phyloP scores from a whole-genome alignment of 2,329 filamentous ascomycete species.

The Cladosporium oxysporum region DNA sequence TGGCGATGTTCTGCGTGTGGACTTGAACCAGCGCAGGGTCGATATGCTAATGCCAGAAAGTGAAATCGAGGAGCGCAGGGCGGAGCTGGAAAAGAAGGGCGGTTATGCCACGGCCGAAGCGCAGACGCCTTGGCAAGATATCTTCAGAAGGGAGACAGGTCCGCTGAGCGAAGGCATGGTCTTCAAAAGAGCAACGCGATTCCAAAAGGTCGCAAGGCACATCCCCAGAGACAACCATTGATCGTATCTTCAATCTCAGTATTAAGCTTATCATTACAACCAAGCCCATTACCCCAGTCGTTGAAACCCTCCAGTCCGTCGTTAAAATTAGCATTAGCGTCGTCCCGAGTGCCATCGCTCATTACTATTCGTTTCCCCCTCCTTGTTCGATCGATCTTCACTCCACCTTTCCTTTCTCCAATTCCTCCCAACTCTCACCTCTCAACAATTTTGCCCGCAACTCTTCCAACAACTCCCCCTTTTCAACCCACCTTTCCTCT shows the following conservation, averaged over 20 bases:
- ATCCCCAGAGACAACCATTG: conserved; percentile 36
- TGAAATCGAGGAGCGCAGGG: conserved; percentile 45
- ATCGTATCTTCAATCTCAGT: neutral
- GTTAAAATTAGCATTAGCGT: neutral
- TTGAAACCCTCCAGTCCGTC: neutral
- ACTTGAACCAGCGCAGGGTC: conserved; percentile 52
- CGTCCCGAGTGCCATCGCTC: neutral
- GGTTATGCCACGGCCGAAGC: conserved; percentile 32
- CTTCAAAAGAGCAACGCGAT: conserved; percentile 30
- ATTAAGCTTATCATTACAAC: neutral
- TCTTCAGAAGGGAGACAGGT: conserved; percentile 34
- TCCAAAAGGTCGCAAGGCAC: conserved; percentile 33
- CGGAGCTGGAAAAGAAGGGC: conserved; percentile 32
- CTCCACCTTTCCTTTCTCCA: neutral
- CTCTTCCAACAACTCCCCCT: conserved; percentile 38
- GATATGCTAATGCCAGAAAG: conserved; percentile 49
- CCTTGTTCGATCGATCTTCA: neutral
- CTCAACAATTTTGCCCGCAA: conserved; percentile 21
- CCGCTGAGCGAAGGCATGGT: conserved; percentile 38
- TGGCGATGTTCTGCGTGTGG: conserved; percentile 54
- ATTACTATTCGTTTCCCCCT: neutral
- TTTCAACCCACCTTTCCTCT: conserved; percentile 40
- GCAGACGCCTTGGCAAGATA: conserved; percentile 36
- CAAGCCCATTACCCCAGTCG: neutral
- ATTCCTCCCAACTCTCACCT: neutral